Percentiles rank a stretch among this genome's conserved stretches.
These are phyloP conservation scores for Mycena sp. DNA, from an alignment of 1,284 basidiomycete species.

Conservation along the genomic window DNA sequence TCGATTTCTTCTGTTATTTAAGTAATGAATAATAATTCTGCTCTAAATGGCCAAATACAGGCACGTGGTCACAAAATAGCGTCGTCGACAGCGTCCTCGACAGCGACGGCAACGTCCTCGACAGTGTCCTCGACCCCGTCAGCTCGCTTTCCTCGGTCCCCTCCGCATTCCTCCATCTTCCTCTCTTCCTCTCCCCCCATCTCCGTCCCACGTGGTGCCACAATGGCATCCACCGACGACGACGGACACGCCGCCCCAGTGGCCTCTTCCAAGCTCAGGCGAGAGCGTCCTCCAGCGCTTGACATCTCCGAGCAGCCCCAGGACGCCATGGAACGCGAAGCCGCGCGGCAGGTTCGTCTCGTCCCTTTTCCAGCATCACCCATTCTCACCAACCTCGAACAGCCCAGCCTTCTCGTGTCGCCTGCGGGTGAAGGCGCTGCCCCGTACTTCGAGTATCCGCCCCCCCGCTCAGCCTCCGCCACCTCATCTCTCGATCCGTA, in stretches of 20 bases:
- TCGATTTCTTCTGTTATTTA: too few species aligned
- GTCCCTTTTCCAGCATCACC: constrained; percentile 19
- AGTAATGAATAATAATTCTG: too few species aligned
- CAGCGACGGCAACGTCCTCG: too few species aligned
- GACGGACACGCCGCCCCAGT: neutral
- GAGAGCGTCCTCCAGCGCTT: constrained; percentile 51
- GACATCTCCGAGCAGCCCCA: constrained; percentile 42
- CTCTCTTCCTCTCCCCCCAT: constrained; percentile 11
- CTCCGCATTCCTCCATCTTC: neutral
- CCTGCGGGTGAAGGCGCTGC: constrained; percentile 42
- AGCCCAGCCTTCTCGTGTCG: constrained; percentile 53
- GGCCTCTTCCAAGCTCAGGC: constrained; percentile 35
- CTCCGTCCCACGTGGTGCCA: neutral
- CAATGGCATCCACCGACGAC: constrained; percentile 19
- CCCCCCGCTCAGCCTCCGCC: constrained; percentile 67
- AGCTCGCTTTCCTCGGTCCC: neutral
- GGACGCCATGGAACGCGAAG: constrained; percentile 19
- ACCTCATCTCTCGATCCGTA: constrained; percentile 86
- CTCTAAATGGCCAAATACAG: too few species aligned
- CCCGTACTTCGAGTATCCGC: constrained; percentile 42
- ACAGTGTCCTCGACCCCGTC: neutral
- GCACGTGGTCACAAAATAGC: too few species aligned
- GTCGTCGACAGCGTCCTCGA: too few species aligned
- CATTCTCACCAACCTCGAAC: constrained; percentile 23
- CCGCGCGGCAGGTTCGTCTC: constrained; percentile 34